Evolutionary conservation across 2,329 filamentous ascomycete species (phyloP), one percentile per base, ranked within the genome.

Genomic region (Colletotrichum sp.): DNA sequence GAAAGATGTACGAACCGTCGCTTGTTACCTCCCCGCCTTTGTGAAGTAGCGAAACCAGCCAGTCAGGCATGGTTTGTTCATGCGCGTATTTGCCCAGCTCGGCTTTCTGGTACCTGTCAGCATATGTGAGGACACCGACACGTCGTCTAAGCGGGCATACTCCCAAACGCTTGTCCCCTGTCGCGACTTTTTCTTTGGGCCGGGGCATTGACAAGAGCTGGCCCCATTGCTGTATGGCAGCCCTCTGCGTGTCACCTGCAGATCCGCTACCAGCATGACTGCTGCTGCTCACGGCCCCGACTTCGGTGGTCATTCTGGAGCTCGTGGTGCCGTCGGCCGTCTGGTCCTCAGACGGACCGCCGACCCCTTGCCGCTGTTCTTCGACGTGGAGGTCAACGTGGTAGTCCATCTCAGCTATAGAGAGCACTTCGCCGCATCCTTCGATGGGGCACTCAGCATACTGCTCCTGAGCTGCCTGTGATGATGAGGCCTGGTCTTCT

Each of bases 51-150:
- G 87, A 87, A 18, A 90, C 88, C 2, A 96, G 88, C 91, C 92
- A 94, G 10, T 87, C 85, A 0, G 95, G 95, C 95, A 96, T 96
- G 78, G 90, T 89, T 55, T 92, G 90, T 82, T 96, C 95, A 79
- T 95, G 88, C 2, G 93, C 93, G 84, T 94, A 92, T 30, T 92
- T 91, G 0, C 95, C 95, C 16, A 96, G 87, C 80, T 96, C 93
- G 81, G 88, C 85, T 88, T 90, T 89, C 83, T 89, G 78, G 7
- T 24, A 24, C 16, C 7, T 34, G 34, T 76, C 26, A 76, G 69
- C 24, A 34, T 6, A n/a, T 9, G 57, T 9, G n/a, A 28, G 26
- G 30, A 12, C 4, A 5, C 52, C 15, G 10, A 63, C 30, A 15
- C 12, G 21, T 21, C 36, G 13, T 21, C 44, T 57, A 59, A 16